Conservation (phyloP, 2,329 filamentous ascomycete species). For the Phialocephala sp. region DNA sequence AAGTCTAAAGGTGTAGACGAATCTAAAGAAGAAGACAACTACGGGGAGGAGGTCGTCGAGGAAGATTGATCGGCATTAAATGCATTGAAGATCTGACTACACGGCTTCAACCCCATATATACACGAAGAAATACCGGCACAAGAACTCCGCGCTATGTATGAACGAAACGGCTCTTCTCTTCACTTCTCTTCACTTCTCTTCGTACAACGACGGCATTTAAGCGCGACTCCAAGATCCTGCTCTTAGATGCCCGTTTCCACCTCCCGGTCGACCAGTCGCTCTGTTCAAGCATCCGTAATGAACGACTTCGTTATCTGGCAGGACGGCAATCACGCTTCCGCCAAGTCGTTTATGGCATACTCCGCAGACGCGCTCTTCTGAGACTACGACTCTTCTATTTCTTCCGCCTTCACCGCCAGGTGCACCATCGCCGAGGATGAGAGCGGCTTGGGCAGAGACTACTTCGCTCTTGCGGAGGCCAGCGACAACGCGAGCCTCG, state of each 20-base stretch:
- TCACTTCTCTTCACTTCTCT: neutral
- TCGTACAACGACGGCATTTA: conserved; percentile 12
- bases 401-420: conserved; percentile 58
- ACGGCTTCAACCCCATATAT: neutral
- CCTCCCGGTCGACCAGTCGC: conserved; percentile 51
- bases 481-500: conserved; percentile 77
- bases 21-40: conserved; percentile 73
- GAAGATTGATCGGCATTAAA: conserved; percentile 58
- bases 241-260: conserved; percentile 32
- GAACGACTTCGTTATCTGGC: conserved; percentile 81
- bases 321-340: conserved; percentile 90
- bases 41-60: conserved; percentile 80
- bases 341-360: conserved; percentile 92
- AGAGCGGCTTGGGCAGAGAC: conserved; percentile 77
- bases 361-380: conserved; percentile 88
- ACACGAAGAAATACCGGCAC: conserved; percentile 9
- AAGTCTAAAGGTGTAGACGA: conserved; percentile 53
- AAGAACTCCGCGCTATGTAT: conserved; percentile 40
- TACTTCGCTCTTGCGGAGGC: conserved; percentile 78
- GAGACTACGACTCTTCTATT: conserved; percentile 77
- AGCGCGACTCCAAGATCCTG: conserved; percentile 32
- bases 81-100: conserved; percentile 11
- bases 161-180: conserved; percentile 9
- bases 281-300: conserved; percentile 76
- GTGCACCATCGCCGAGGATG: conserved; percentile 71